phyloP scores from a whole-genome alignment of 2,329 filamentous ascomycete genomes.

The Penicillium sp. region DNA sequence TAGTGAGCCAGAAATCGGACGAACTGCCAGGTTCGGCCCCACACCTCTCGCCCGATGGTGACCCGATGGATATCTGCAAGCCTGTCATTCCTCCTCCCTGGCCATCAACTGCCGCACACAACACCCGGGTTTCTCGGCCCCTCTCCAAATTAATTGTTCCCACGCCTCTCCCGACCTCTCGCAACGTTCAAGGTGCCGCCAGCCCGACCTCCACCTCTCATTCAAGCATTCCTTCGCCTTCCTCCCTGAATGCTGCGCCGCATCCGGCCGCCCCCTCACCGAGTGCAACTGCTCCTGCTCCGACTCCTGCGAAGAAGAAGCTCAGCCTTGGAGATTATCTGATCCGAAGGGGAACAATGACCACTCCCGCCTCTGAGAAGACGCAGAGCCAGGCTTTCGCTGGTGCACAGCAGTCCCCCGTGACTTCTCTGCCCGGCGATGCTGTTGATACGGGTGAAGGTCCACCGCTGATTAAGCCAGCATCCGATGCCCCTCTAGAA shows the following conservation, averaged over 20 bases:
- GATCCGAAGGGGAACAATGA: constrained; percentile 36
- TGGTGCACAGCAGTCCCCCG: constrained; percentile 21
- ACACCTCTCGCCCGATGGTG: not conserved
- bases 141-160: constrained; percentile 23
- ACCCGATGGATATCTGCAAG: constrained; percentile 10
- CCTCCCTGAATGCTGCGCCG: constrained; percentile 23
- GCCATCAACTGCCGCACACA: constrained; percentile 37
- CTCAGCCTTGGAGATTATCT: constrained; percentile 47
- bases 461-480: constrained; percentile 11
- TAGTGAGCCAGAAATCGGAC: constrained; percentile 30
- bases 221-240: constrained; percentile 25
- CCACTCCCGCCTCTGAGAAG: constrained; percentile 39
- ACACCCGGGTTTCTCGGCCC: constrained; percentile 24
- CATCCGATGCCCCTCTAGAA: constrained; percentile 17
- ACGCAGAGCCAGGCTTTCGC: constrained; percentile 21
- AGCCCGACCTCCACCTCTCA: constrained; percentile 29
- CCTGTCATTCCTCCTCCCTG: constrained; percentile 26
- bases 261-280: constrained; percentile 17
- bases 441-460: constrained; percentile 7
- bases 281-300: constrained; percentile 31
- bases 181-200: constrained; percentile 18
- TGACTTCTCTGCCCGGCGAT: constrained; percentile 11
- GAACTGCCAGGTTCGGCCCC: constrained; percentile 43
- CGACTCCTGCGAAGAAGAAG: constrained; percentile 47
- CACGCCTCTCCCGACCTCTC: constrained; percentile 20